Evolutionary conservation across 306 rosid genomes (phyloP), one percentile per base, ranked within the genome.

Genomic region (Lathyrus tuberosus): DNA sequence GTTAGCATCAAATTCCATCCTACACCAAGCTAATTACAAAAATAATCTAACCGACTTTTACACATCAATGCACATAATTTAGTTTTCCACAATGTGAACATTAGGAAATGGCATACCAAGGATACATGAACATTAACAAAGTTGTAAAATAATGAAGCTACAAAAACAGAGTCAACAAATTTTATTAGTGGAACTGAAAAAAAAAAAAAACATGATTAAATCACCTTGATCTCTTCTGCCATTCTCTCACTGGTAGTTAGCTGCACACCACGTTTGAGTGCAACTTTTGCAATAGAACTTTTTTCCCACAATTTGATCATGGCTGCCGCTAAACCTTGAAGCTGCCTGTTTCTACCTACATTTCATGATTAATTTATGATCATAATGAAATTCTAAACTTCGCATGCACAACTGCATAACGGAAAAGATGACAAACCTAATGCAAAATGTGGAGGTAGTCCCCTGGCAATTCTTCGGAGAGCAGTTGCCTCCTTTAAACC

Each of bases 171-270:
- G 44, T 52, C 62, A 65, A 71, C 41, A 78, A 28, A 67, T 28
- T 48, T 67, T 48, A 64, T 12, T 31, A 67, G 52, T 10, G 17
- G 68, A 70, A 66, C 42, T 51, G 49, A 49, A 57, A 33, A 31
- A 57, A 57, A 5, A 31, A 57, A 70, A 78, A 41, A 40, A 62
- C 62, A 63, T 53, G 46, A 65, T 70, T 52, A 20, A 20, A 75
- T 78, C 82, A 91, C 99, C 99, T 94, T 94, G 78, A 94, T 78
- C 28, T 94, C 97, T 76, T 94, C 99, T 62, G 97, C 97, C 99
- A 94, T 94, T 82, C 99, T 87, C 79, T 94, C 99, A 69, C 97
- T 94, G 59, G 99, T 91, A 59, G 97, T 94, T 70, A 94, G 80
- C 79, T 90, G 99, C 24, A 94, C 97, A 69, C 99, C 97, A 51